Evolutionary conservation across 768 basidiomycete genomes (phyloP).

Genomic region (Leccinum olivaceopallidum): DNA sequence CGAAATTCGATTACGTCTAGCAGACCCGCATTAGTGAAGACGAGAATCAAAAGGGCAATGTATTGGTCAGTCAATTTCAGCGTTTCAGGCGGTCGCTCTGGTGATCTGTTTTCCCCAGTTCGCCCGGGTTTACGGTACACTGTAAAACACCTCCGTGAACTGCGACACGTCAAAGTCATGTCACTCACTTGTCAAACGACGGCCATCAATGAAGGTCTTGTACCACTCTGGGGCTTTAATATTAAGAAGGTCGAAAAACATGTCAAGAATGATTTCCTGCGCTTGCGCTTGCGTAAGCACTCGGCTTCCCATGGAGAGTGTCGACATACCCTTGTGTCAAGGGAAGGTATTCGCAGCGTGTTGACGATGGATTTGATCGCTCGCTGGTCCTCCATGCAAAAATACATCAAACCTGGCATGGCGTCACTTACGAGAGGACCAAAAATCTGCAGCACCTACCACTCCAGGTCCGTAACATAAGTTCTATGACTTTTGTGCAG

Average conservation of each 20-base stretch:
- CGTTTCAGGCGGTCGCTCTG: slow-evolving; percentile 52
- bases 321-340: slow-evolving; percentile 69
- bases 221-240: slow-evolving; percentile 95
- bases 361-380: slow-evolving; percentile 85
- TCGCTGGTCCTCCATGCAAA: slow-evolving; percentile 86
- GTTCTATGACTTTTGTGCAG: slow-evolving; percentile 73
- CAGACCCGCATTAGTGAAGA: slow-evolving; percentile 86
- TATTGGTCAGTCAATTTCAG: slow-evolving; percentile 93
- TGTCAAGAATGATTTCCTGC: slow-evolving; percentile 90
- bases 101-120: slow-evolving; percentile 36
- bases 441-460: slow-evolving; percentile 50
- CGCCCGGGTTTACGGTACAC: slow-evolving; percentile 60
- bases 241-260: slow-evolving; percentile 91
- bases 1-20: slow-evolving; percentile 62
- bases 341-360: slow-evolving; percentile 84
- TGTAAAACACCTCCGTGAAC: slow-evolving; percentile 25
- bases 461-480: slow-evolving; percentile 91
- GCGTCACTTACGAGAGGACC: slow-evolving; percentile 8
- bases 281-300: slow-evolving; percentile 36
- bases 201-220: slow-evolving; percentile 86
- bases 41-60: slow-evolving; percentile 77
- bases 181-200: slow-evolving; percentile 79
- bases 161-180: background rate
- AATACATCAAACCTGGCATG: slow-evolving; percentile 79
- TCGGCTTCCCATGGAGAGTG: background rate